phyloP scores from a whole-genome alignment of 2,329 filamentous ascomycete genomes.

The Aspergillus floridensis region DNA sequence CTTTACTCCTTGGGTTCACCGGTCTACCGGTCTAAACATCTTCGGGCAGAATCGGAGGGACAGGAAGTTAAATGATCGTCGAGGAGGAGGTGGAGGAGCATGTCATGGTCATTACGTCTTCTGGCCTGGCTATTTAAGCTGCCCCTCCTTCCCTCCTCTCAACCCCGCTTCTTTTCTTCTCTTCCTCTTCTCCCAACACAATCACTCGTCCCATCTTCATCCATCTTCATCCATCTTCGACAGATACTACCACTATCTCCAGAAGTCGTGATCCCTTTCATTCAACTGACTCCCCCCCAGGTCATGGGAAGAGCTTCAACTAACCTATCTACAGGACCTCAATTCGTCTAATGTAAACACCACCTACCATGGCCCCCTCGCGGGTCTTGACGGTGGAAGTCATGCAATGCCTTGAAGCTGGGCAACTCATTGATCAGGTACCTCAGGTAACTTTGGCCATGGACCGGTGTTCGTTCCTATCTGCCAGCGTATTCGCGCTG shows the following conservation, averaged over 20 bases:
- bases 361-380: constrained; percentile 12
- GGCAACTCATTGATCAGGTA: constrained; percentile 47
- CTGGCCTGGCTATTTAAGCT: constrained; percentile 42
- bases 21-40: constrained; percentile 9
- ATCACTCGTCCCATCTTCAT: not conserved
- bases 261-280: constrained; percentile 1
- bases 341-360: constrained; percentile 25
- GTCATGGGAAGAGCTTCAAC: constrained; percentile 1
- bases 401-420: constrained; percentile 40
- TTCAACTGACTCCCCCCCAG: constrained; percentile 21
- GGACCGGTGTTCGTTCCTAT: constrained; percentile 62
- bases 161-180: constrained; percentile 14
- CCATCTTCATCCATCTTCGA: constrained; percentile 5
- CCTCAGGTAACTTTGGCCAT: constrained; percentile 54
- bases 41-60: constrained; percentile 9
- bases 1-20: constrained; percentile 7
- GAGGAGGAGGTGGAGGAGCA: not conserved
- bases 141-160: constrained; percentile 23
- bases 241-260: constrained; percentile 5
- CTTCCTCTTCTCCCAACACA: constrained; percentile 6
- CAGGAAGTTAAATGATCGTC: not conserved
- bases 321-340: constrained; percentile 13
- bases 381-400: constrained; percentile 32
- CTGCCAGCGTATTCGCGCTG: constrained; percentile 1
- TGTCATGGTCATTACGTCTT: not conserved